Percentiles rank a stretch among this genome's conserved stretches.
These are phyloP conservation scores for Phytophthora uliginosa DNA, from an alignment of 352 stramenopile species.

Conservation along the genomic window DNA sequence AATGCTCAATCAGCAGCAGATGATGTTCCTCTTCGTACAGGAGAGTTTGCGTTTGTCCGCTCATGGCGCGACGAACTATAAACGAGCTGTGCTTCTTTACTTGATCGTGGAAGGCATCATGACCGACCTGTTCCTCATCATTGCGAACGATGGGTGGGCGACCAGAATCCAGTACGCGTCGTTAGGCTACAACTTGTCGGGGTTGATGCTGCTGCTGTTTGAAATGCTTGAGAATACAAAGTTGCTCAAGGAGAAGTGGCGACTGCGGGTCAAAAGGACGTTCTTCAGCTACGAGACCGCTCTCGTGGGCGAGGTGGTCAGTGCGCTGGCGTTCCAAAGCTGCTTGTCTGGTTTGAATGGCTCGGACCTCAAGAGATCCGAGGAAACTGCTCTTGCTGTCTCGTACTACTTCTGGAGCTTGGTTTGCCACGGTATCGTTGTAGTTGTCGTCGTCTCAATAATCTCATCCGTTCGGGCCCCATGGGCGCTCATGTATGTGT, in stretches of 20 bases:
- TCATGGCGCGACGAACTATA: constrained; percentile 13
- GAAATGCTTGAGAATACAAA: constrained; percentile 15
- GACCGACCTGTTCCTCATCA: constrained; percentile 23
- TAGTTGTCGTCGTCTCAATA: background rate
- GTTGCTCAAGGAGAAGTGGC: constrained; percentile 10
- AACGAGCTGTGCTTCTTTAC: constrained; percentile 2
- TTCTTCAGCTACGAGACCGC: constrained; percentile 25
- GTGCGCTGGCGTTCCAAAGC: constrained; percentile 9
- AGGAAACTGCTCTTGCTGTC: constrained; percentile 1
- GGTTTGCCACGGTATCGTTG: constrained; percentile 15
- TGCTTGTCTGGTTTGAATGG: constrained; percentile 13
- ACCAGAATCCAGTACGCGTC: constrained; percentile 14
- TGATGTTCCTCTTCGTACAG: constrained; percentile 19
- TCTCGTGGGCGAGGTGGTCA: constrained; percentile 17
- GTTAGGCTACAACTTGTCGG: constrained; percentile 20
- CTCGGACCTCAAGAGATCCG: constrained; percentile 11
- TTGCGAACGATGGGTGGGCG: constrained; percentile 7
- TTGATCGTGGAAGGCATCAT: constrained; percentile 21
- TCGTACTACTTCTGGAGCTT: constrained; percentile 23
- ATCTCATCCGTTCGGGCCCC: constrained; percentile 1
- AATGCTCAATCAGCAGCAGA: background rate
- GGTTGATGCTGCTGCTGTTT: constrained; percentile 16
- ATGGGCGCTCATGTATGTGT: constrained; percentile 10
- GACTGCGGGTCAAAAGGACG: constrained; percentile 7
- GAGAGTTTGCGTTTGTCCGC: constrained; percentile 15